Base-by-base conservation (phyloP, 1,284 basidiomycete genomes). In the Ustilago hordei region DNA sequence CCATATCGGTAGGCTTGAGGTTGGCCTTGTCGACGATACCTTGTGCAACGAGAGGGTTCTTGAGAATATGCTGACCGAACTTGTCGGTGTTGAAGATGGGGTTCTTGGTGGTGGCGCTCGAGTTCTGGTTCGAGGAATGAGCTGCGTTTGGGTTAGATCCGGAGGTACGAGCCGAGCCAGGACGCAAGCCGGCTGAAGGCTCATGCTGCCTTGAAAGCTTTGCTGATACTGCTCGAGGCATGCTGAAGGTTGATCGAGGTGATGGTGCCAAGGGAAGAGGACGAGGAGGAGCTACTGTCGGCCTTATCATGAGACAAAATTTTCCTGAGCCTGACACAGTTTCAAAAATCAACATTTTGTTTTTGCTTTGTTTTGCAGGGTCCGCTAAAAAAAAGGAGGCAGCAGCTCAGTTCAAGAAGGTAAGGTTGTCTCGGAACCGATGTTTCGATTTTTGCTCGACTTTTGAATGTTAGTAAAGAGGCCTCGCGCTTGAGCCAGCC, bases 61-160 rank as follows among this genome's bases (percentile, higher is more conserved):
- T 98, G 65, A 99, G 89, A 79, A 98, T 98, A 88, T 99, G 96
- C 86, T 99, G 95, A 36, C 95, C 95, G 81, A 98, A 97, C 74
- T 93, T 89, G 81, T 94, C 93, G 7, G 94, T 96, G 83, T 97
- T 95, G 75, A 86, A 86, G 64, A 86, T 82, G 58, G 84, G 84
- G 55, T 86, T 86, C 78, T 84, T 84, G 35, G 83, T 84, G 59
- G 83, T 80, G 28, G 78, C 75, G 50, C 71, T 72, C 54, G 80
- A 75, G 63, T 82, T 80, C 28, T 80, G 78, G 63, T 79, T 79
- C 9, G 76, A 79, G 13, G 89, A 71, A 35, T 74, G 66, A 8
- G 50, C 35, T n/a, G 70, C 65, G 50, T 54, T 58, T 23, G 60
- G 55, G 38, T 56, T 45, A 57, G 76, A 55, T 13, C 60, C 31